A percentile compares a stretch with the other conserved stretches of the same genome.
These are phyloP conservation scores for Crithidia mellificae DNA, from an alignment of 208 protist genomes.

Conservation along the genomic window DNA sequence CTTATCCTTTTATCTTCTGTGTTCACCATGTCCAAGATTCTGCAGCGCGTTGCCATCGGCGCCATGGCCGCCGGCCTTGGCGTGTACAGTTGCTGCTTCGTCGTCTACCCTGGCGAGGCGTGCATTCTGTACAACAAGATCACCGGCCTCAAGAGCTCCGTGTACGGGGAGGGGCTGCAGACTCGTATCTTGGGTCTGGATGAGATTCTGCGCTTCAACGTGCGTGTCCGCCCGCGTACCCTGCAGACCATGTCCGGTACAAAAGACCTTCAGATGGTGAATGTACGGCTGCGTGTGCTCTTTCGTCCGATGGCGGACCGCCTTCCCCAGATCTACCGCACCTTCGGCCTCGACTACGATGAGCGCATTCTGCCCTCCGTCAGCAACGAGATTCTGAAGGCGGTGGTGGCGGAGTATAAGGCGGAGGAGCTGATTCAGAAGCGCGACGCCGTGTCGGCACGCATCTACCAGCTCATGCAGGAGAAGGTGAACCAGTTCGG, in stretches of 20 bases:
- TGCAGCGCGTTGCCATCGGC: conserved; percentile 68
- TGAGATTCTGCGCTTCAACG: conserved; percentile 96
- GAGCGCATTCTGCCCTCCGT: conserved; percentile 98
- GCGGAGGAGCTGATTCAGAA: conserved; percentile 98
- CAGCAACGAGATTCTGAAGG: conserved; percentile 94
- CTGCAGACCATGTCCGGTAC: conserved; percentile 93
- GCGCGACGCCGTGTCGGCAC: conserved; percentile 92
- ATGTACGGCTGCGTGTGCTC: conserved; percentile 91
- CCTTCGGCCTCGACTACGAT: conserved; percentile 94
- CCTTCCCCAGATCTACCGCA: conserved; percentile 90
- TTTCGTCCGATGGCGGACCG: conserved; percentile 83
- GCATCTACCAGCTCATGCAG: conserved; percentile 93
- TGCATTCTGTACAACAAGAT: conserved; percentile 93
- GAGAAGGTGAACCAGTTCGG: conserved; percentile 97
- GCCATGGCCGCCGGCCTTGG: conserved; percentile 64
- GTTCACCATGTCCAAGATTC: conserved; percentile 53
- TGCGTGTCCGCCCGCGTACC: conserved; percentile 89
- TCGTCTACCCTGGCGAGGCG: conserved; percentile 90
- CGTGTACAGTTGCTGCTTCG: conserved; percentile 90
- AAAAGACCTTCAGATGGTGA: conserved; percentile 94
- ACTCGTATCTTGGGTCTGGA: conserved; percentile 94
- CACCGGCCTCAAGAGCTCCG: conserved; percentile 82
- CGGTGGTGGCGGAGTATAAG: conserved; percentile 98
- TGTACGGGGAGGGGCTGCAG: conserved; percentile 92
- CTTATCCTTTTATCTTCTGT: conserved; percentile 1